Evolutionary conservation across 257 asterid species (phyloP), one percentile per base, ranked within the genome.

Genomic region (Solanum virginianum): DNA sequence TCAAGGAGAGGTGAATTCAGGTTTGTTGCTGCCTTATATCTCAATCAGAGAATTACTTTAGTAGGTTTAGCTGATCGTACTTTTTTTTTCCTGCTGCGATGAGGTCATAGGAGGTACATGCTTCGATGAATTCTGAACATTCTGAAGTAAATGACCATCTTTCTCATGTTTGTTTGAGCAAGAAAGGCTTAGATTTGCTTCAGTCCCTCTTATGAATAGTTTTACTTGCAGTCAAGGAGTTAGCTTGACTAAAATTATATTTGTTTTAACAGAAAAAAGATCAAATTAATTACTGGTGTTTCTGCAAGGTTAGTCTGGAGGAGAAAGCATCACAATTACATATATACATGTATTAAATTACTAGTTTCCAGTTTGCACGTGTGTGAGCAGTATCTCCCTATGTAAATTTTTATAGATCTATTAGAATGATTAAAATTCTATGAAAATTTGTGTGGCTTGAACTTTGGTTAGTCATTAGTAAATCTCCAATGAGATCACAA

Each of bases 1-100:
- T 84, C 95, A 69, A 91, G 93, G 84, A 92, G 85, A 51, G 65
- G 88, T 68, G 98, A 93, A 72, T 90, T 89, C 81, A 75, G 90
- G 98, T 96, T 86, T 93, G 97, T 85, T 87, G 55, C 86, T 84
- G 62, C 71, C 63, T 54, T 24, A 74, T 74, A 12, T 2, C 41
- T 45, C 55, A 0, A 74, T 47, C n/a, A 43, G 13, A 45, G 36
- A 45, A 45, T 15, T 74, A n/a, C 22, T 74, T 45, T 47, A n/a
- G 81, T 74, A n/a, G 13, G 43, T 74, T n/a, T 74, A 45, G 57
- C 20, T 74, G 41, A 3, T 74, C 7, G 47, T 74, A 13, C 80
- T 20, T 41, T 24, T 72, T 49, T 71, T 68, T 71, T 71, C 55
- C 45, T 71, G 56, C 80, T 72, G 36, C 45, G 80, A n/a, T 72